Percentiles rank a stretch among this genome's conserved stretches.
These are phyloP conservation scores for Exsudoporus floridanus DNA, from an alignment of 1,284 basidiomycete species.

Conservation along the genomic window DNA sequence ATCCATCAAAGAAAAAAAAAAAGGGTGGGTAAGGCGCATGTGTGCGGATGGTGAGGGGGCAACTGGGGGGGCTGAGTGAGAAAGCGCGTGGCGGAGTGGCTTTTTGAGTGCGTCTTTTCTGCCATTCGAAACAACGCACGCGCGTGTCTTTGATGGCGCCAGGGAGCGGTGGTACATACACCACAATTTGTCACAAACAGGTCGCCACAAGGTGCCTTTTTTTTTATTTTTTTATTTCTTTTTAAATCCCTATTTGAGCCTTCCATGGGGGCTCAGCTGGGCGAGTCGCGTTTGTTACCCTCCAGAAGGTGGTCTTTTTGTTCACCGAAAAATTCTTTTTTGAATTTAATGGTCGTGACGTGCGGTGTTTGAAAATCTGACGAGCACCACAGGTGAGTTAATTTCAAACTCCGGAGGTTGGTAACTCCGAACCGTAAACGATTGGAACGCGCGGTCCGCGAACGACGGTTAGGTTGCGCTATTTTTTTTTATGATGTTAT, in stretches of 20 bases:
- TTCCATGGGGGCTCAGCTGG: too few species aligned
- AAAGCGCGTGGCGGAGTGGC: constrained; percentile 16
- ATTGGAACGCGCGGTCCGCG: constrained; percentile 10
- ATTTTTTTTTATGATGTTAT: constrained; percentile 21
- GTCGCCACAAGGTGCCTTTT: constrained; percentile 2
- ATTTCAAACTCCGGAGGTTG: constrained; percentile 16
- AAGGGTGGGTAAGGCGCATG: not conserved
- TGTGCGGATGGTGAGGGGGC: too few species aligned
- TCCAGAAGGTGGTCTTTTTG: constrained; percentile 16
- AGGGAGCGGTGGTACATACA: not conserved
- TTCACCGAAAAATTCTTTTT: not conserved
- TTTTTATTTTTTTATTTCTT: constrained; percentile 6
- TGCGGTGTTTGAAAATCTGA: constrained; percentile 17
- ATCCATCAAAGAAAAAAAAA: constrained; percentile 5
- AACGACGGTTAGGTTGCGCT: constrained; percentile 20
- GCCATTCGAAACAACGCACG: constrained; percentile 30
- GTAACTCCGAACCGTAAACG: constrained; percentile 17
- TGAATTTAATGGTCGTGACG: constrained; percentile 9
- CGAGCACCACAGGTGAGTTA: not conserved
- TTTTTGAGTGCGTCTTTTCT: constrained; percentile 31
- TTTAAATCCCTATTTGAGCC: constrained; percentile 1
- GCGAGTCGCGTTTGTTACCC: not conserved
- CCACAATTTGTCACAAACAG: constrained; percentile 18
- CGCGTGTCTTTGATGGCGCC: constrained; percentile 7
- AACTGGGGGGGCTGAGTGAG: constrained; percentile 18